Evolutionary conservation across 257 asterid genomes (phyloP).

Genomic region (Petunia secreta): DNA sequence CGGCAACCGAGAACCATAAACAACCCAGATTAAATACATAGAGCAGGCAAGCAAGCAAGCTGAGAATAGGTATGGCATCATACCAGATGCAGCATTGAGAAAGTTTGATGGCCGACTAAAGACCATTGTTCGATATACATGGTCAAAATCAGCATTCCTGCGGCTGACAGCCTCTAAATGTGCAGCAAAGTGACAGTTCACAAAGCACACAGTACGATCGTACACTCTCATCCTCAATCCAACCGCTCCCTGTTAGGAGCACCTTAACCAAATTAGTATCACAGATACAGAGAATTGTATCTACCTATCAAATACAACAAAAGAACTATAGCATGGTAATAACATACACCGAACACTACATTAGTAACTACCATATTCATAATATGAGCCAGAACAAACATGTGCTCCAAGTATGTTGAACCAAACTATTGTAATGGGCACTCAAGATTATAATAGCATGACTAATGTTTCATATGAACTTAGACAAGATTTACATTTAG

Average conservation of each 20-base stretch:
- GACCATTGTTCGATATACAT: slow-evolving; percentile 82
- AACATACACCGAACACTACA: not conserved
- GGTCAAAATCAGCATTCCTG: slow-evolving; percentile 95
- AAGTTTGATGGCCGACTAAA: slow-evolving; percentile 81
- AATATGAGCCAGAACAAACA: not conserved
- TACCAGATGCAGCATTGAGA: slow-evolving; percentile 76
- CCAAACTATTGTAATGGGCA: not conserved
- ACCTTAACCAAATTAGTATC: slow-evolving; percentile 28
- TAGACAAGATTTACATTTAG: not conserved
- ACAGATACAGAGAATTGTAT: slow-evolving; percentile 17
- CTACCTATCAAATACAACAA: not conserved
- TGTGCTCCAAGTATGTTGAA: not conserved
- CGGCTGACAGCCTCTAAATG: slow-evolving; percentile 91
- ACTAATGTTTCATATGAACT: not conserved
- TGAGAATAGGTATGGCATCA: slow-evolving; percentile 44
- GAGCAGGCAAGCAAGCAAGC: slow-evolving; percentile 61
- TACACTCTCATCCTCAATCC: slow-evolving; percentile 94
- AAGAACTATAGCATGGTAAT: not conserved
- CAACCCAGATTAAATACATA: slow-evolving; percentile 46
- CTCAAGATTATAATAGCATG: slow-evolving; percentile 13
- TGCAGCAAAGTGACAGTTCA: slow-evolving; percentile 98
- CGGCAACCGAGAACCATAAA: slow-evolving; percentile 53
- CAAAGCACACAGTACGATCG: slow-evolving; percentile 81
- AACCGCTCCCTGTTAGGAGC: slow-evolving; percentile 88
- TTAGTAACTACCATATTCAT: not conserved